Conservation (phyloP, 106 monocot genomes). For the Iris macrosiphon region DNA sequence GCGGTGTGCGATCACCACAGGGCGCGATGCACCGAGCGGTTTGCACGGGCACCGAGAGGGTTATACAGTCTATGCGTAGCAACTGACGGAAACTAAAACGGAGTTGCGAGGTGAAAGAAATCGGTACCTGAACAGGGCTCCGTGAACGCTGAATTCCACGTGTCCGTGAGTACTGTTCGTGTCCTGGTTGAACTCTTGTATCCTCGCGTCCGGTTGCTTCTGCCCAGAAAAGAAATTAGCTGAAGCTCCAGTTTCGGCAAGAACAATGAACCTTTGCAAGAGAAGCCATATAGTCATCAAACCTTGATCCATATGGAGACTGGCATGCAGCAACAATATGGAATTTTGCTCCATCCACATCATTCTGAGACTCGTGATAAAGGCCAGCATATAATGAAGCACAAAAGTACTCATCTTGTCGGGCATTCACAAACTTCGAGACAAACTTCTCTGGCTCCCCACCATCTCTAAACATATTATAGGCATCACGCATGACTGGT, state of each 20-base stretch:
- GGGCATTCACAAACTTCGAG: constrained; percentile 38
- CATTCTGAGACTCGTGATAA: constrained; percentile 76
- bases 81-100: too few relatives aligned
- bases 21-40: too few relatives aligned
- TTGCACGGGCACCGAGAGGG: too few relatives aligned
- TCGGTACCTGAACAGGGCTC: too few relatives aligned
- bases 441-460: constrained; percentile 85
- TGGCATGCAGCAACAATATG: constrained; percentile 68
- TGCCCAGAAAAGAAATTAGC: too few relatives aligned
- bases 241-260: constrained; percentile 43
- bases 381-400: constrained; percentile 88
- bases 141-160: too few relatives aligned
- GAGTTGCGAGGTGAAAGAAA: too few relatives aligned
- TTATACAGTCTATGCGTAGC: too few relatives aligned
- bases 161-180: too few relatives aligned
- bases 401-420: constrained; percentile 60
- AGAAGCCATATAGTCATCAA: constrained; percentile 73
- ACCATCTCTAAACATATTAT: constrained; percentile 85
- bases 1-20: too few relatives aligned
- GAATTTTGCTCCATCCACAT: constrained; percentile 46
- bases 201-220: too few relatives aligned
- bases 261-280: constrained; percentile 76
- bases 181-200: too few relatives aligned
- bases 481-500: constrained; percentile 84
- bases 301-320: constrained; percentile 85